Evolutionary conservation across 345 rosid genomes (phyloP), one percentile per base, ranked within the genome.

Genomic region (Physaria fendleri): DNA sequence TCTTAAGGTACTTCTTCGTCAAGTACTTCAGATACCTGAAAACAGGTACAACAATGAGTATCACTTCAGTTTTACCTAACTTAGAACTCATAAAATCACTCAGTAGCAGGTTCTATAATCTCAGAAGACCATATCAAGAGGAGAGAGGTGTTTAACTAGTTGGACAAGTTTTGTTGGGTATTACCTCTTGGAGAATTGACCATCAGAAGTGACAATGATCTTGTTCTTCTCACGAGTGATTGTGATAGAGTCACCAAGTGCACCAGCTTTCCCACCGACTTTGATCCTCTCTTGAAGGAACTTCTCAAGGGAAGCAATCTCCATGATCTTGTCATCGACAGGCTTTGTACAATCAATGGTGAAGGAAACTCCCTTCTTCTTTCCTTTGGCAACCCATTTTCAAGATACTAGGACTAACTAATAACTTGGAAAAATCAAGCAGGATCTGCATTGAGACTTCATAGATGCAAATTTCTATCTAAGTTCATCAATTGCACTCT

Each of bases 1-100:
- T 90, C 85, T 90, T 90, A 71, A 90, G 48, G 72, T 85, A 87
- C 72, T 83, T 90, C 85, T 90, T 90, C 0, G 96, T 87, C 82
- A 90, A 77, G 72, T 85, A 90, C 74, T 90, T 90, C 1, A 90
- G 67, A 65, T 90, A 90, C 79, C 97, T 90, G 22, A 16, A 59
- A 13, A 22, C 6, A 14, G 10, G 30, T 7, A 16, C 8, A 13
- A 38, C 34, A 61, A 2, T 7, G 8, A 14, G 35, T 16, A n/a
- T 1, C 33, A 43, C 10, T 10, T 43, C 16, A 34, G 16, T 25
- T 17, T 32, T 3, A 34, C 30, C 10, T 6, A 45, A 54, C 10
- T 23, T 23, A 24, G 10, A 42, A 41, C 8, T 38, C 11, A 21
- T 12, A 38, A 20, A 62, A 0, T 13, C 6, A 15, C 3, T 30